Base-by-base conservation (phyloP, 768 basidiomycete species). In the Lentinula raphanica region DNA sequence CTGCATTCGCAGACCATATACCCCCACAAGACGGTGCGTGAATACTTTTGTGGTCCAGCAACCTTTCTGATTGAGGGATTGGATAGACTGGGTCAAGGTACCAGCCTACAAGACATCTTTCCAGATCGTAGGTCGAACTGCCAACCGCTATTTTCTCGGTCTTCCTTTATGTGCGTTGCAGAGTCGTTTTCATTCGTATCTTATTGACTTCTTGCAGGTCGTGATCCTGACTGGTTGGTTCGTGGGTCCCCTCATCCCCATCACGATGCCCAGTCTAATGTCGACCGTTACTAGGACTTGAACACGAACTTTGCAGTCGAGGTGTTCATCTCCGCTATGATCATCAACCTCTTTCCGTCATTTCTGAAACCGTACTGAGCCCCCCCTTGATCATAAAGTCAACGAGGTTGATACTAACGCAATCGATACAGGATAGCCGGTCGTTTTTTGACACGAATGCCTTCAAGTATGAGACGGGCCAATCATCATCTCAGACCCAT, bases 361-460 rank as follows among this genome's bases (percentile, higher is more conserved):
- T 59, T 67, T 42, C 28, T 74, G 36, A 69, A 67, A 42, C 67
- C 68, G 75, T 74, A 44, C 25, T 40, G 72, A 65, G 29, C 31
- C 8, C n/a, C 12, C 17, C 12, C 32, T 11, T 23, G n/a, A n/a
- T n/a, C n/a, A n/a, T 38, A 5, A 31, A 31, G 9, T 31, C 38
- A 13, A 23, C 9, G 9, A 27, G 0, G 12, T 2, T 35, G 5
- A 36, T 25, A 36, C 50, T 31, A 12, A 53, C 19, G 9, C n/a
- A 7, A 31, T 28, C 29, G 12, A 28, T 29, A 32, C 48, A 63
- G 60, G 27, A 57, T 61, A 5, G 62, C 58, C 5, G 61, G 49
- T 6, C 54, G 45, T 12, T 54, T 56, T 25, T 28, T 67, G 32
- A 64, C 65, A 3, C 53, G 51, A 0, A 58, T 62, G 21, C 59